Evolutionary conservation across 2,329 filamentous ascomycete genomes (phyloP).

Genomic region (Onygena corvina): DNA sequence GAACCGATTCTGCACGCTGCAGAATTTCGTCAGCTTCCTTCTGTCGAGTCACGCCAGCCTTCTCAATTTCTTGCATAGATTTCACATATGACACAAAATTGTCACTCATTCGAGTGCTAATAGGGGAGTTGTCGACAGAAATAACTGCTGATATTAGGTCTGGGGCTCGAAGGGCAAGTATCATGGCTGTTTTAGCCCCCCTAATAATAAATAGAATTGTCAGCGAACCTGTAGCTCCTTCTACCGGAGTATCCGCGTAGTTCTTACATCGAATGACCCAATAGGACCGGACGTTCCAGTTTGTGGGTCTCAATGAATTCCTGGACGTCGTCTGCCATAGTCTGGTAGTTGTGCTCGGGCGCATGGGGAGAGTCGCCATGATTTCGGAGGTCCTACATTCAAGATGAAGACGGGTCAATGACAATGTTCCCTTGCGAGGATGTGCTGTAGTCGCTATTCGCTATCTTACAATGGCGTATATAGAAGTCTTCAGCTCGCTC

Average conservation of each 20-base stretch:
- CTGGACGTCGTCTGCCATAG: conserved; percentile 71
- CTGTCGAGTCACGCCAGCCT: conserved; percentile 53
- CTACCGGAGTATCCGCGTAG: not conserved
- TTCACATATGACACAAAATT: conserved; percentile 48
- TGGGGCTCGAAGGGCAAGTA: conserved; percentile 58
- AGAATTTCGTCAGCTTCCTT: conserved; percentile 72
- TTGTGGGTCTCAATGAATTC: conserved; percentile 58
- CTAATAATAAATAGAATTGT: conserved; percentile 26
- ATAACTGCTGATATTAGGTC: conserved; percentile 55
- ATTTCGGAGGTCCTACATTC: conserved; percentile 64
- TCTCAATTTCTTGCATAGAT: conserved; percentile 73
- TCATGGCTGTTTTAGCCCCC: conserved; percentile 84
- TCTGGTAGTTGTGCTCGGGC: conserved; percentile 57
- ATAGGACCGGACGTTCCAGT: conserved; percentile 53
- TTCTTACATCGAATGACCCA: conserved; percentile 78
- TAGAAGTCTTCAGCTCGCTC: conserved; percentile 58
- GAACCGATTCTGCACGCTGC: conserved; percentile 56
- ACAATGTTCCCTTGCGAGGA: not conserved
- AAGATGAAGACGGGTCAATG: not conserved
- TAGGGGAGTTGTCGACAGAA: conserved; percentile 75
- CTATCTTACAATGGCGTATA: conserved; percentile 59
- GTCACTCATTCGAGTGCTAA: conserved; percentile 58
- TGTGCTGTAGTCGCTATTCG: not conserved
- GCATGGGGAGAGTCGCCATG: conserved; percentile 79
- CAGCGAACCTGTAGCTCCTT: not conserved